Evolutionary conservation across 2,329 filamentous ascomycete genomes (phyloP).

Genomic region (Sphaerostilbella broomeana): DNA sequence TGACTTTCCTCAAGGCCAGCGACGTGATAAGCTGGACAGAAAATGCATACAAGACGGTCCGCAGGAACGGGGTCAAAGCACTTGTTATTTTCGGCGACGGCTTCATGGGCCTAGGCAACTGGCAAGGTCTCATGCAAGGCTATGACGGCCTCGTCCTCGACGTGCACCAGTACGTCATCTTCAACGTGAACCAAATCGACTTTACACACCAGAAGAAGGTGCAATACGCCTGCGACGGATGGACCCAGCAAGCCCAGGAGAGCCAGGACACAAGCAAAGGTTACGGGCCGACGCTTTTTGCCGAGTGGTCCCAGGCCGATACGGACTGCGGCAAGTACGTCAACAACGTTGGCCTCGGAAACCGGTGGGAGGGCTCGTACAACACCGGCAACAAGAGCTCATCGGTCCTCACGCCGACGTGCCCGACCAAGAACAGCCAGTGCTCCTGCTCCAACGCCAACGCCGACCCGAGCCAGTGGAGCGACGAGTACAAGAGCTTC

Average conservation of each 20-base stretch:
- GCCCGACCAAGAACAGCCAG: constrained; percentile 56
- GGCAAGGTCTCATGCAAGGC: constrained; percentile 74
- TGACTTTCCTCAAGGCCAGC: constrained; percentile 61
- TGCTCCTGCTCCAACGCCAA: constrained; percentile 77
- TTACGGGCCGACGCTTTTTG: constrained; percentile 89
- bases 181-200: constrained; percentile 81
- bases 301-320: constrained; percentile 96
- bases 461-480: constrained; percentile 62
- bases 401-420: constrained; percentile 63
- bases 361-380: constrained; percentile 86
- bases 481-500: constrained; percentile 72
- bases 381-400: constrained; percentile 57
- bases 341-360: constrained; percentile 84
- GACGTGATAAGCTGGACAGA: constrained; percentile 75
- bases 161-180: constrained; percentile 97
- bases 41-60: constrained; percentile 64
- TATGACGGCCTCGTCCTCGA: constrained; percentile 77
- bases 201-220: constrained; percentile 79
- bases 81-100: constrained; percentile 86
- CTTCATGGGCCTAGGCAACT: constrained; percentile 84
- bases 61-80: constrained; percentile 66
- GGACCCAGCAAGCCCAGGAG: constrained; percentile 70
- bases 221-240: constrained; percentile 78
- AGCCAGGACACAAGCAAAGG: constrained; percentile 69
- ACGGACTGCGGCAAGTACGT: constrained; percentile 85